These are phyloP conservation scores for Diplodia sapinea DNA, from an alignment of 2,329 filamentous ascomycete species.

Conservation along the genomic window DNA sequence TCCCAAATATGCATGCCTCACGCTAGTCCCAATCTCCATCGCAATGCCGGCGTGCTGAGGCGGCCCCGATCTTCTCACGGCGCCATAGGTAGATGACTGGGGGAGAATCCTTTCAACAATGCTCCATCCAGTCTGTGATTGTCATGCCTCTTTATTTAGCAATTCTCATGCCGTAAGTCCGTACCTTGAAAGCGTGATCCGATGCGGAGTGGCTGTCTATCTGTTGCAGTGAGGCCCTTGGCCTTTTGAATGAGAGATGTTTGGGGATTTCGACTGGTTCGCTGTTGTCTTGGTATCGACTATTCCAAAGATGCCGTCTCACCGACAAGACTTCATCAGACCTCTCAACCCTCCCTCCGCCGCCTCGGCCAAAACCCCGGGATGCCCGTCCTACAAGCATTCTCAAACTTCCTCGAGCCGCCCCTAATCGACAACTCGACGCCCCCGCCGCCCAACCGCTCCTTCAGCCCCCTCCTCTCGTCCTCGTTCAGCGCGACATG, in stretches of 20 bases:
- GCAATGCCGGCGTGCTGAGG: background rate
- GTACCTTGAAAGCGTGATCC: background rate
- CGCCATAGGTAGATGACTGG: background rate
- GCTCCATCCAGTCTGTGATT: background rate
- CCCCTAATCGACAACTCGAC: background rate
- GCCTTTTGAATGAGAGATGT: background rate
- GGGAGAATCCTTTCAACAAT: background rate
- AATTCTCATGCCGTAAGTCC: conserved; percentile 1
- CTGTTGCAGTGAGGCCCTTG: background rate
- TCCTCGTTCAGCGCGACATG: conserved; percentile 11
- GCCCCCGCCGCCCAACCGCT: background rate
- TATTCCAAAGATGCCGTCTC: background rate
- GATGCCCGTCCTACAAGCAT: conserved; percentile 9
- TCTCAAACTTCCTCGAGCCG: conserved; percentile 12
- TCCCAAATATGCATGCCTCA: background rate
- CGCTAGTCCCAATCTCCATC: background rate
- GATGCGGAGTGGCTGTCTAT: background rate
- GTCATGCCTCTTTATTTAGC: conserved; percentile 6
- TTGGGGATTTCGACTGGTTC: background rate
- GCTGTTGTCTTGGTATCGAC: background rate
- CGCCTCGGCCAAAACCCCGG: conserved; percentile 10
- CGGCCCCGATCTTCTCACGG: background rate
- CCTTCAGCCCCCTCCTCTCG: background rate
- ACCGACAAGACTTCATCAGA: too few relatives aligned
- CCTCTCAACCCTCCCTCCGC: conserved; percentile 2